phyloP scores from a whole-genome alignment of 257 asterid genomes.

The Gentiana straminea region DNA sequence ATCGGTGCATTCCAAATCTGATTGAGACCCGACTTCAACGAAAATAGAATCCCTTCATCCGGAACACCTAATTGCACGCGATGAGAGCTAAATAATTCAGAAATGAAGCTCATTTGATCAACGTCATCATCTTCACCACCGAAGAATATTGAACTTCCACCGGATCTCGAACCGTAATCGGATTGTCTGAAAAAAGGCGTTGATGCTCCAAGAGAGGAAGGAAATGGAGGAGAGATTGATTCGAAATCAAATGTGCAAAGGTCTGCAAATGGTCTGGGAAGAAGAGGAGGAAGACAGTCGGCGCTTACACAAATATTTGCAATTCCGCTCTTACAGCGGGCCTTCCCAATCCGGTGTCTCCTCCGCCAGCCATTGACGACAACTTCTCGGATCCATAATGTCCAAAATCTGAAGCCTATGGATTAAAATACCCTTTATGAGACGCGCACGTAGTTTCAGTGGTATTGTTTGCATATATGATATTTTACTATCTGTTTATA shows the following conservation, averaged over 20 bases:
- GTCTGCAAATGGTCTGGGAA: slow-evolving; percentile 16
- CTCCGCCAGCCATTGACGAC: too few relatives aligned
- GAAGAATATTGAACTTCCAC: slow-evolving; percentile 31
- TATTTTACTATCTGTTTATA: too few relatives aligned
- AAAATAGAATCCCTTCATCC: slow-evolving; percentile 17
- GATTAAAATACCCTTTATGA: too few relatives aligned
- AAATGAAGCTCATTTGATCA: slow-evolving; percentile 59
- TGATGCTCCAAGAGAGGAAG: slow-evolving; percentile 10
- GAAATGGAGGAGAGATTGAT: slow-evolving; percentile 37
- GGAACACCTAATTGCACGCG: slow-evolving; percentile 8
- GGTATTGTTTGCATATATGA: too few relatives aligned
- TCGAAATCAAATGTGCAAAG: slow-evolving; percentile 39
- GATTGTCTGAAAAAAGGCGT: slow-evolving; percentile 23
- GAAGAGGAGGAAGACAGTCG: too few relatives aligned
- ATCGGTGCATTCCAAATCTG: slow-evolving; percentile 24
- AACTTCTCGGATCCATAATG: too few relatives aligned
- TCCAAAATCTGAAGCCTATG: too few relatives aligned
- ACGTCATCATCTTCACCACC: slow-evolving; percentile 32
- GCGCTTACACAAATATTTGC: too few relatives aligned
- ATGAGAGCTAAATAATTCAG: slow-evolving; percentile 63
- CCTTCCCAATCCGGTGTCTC: too few relatives aligned
- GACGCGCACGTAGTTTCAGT: too few relatives aligned
- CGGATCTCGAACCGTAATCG: slow-evolving; percentile 26
- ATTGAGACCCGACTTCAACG: slow-evolving; percentile 23
- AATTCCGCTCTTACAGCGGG: too few relatives aligned